These are phyloP conservation scores for Trypanosoma scelopori DNA, from an alignment of 208 protist genomes.

Conservation along the genomic window DNA sequence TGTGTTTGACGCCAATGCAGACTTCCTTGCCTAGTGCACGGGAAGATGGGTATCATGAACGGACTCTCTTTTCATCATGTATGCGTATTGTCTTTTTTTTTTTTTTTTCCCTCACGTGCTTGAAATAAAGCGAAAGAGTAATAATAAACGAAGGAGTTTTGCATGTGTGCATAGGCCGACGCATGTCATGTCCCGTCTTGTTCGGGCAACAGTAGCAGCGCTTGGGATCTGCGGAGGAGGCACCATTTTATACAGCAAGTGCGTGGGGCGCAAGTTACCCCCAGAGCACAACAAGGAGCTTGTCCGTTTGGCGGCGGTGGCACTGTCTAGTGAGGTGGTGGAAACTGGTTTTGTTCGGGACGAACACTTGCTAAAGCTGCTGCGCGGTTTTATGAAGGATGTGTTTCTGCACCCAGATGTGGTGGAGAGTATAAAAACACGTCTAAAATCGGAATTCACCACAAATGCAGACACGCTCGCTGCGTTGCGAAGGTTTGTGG, in stretches of 20 bases:
- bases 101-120: slow-evolving; percentile 6
- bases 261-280: slow-evolving; percentile 7
- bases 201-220: slow-evolving; percentile 38
- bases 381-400: slow-evolving; percentile 54
- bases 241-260: slow-evolving; percentile 46
- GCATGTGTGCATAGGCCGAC: background rate
- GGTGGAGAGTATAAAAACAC: slow-evolving; percentile 58
- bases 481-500: slow-evolving; percentile 64
- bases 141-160: background rate
- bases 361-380: slow-evolving; percentile 34
- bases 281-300: slow-evolving; percentile 55
- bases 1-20: too few relatives aligned
- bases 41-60: too few relatives aligned
- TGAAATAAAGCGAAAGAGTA: background rate
- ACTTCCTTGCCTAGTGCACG: too few relatives aligned
- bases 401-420: slow-evolving; percentile 54
- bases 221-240: slow-evolving; percentile 58
- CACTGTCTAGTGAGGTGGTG: slow-evolving; percentile 73
- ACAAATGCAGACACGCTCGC: slow-evolving; percentile 45
- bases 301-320: slow-evolving; percentile 67
- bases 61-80: too few relatives aligned
- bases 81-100: background rate
- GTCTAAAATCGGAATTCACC: slow-evolving; percentile 57
- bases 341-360: slow-evolving; percentile 50
- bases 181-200: slow-evolving; percentile 24